A percentile compares a stretch with the other conserved stretches of the same genome.
Conservation (phyloP, 2,329 filamentous ascomycete species). For the Botryosphaeria dothidea region DNA sequence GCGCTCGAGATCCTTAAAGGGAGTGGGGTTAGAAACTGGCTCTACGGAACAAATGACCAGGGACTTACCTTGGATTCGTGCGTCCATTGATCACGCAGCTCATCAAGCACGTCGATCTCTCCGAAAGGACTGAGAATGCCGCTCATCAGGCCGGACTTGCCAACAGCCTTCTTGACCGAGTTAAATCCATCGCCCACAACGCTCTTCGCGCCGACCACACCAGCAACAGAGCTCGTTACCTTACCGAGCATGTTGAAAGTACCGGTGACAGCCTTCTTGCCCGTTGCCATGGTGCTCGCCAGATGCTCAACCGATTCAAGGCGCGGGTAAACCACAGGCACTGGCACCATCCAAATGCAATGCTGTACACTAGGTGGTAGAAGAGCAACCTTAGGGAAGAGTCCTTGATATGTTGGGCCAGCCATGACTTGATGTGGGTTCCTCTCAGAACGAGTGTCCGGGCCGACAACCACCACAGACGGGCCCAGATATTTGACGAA, state of each 20-base stretch:
- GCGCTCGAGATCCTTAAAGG: constrained; percentile 75
- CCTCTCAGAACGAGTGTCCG: constrained; percentile 88
- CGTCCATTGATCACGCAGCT: constrained; percentile 95
- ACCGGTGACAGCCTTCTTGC: constrained; percentile 94
- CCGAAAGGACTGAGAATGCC: constrained; percentile 94
- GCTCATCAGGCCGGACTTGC: constrained; percentile 94
- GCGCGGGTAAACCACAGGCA: constrained; percentile 87
- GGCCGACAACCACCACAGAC: constrained; percentile 83
- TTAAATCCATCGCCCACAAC: constrained; percentile 91
- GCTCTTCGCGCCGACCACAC: constrained; percentile 91
- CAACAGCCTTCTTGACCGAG: constrained; percentile 93
- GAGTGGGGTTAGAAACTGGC: constrained; percentile 19
- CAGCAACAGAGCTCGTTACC: constrained; percentile 90
- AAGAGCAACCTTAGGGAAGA: constrained; percentile 93
- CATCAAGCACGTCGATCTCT: constrained; percentile 91
- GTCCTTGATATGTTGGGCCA: constrained; percentile 92
- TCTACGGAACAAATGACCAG: not conserved
- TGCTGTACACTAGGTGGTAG: constrained; percentile 93
- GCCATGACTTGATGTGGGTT: constrained; percentile 91
- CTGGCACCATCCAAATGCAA: constrained; percentile 93
- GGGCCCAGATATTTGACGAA: constrained; percentile 97
- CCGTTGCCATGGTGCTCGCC: constrained; percentile 86
- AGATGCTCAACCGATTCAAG: constrained; percentile 90
- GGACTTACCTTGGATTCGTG: constrained; percentile 79
- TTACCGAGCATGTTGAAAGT: constrained; percentile 96